These are phyloP conservation scores for Thinopyrum elongatum DNA, from an alignment of 176 grass and related monocot genomes.

Conservation along the genomic window DNA sequence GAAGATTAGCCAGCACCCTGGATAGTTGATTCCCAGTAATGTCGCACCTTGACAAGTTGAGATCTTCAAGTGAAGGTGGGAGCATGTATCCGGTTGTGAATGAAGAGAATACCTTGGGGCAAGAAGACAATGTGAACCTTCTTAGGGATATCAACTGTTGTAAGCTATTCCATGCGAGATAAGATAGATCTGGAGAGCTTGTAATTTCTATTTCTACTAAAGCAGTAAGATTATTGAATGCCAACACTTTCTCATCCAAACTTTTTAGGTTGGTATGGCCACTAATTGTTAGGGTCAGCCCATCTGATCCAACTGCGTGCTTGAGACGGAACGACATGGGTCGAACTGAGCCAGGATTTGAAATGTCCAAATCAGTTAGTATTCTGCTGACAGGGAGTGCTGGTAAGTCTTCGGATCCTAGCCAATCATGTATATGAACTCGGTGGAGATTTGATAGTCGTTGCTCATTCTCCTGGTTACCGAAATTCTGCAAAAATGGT, in stretches of 20 bases:
- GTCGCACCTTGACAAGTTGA: background rate
- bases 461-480: background rate
- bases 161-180: background rate
- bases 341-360: background rate
- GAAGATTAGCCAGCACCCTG: background rate
- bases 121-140: background rate
- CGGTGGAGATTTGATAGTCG: background rate
- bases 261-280: background rate
- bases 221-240: conserved; percentile 7
- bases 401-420: background rate
- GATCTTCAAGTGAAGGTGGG: conserved; percentile 13
- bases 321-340: background rate
- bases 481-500: background rate
- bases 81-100: background rate
- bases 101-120: conserved; percentile 4
- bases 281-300: background rate
- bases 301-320: background rate
- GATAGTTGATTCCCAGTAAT: conserved; percentile 19
- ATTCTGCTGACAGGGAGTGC: background rate
- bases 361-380: conserved; percentile 10
- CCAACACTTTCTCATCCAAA: background rate
- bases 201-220: conserved; percentile 19
- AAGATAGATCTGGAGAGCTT: background rate
- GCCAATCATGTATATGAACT: background rate
- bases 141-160: background rate